Evolutionary conservation across 2,329 filamentous ascomycete genomes (phyloP), one percentile per base, ranked within the genome.

Genomic region (Periconia sp.): DNA sequence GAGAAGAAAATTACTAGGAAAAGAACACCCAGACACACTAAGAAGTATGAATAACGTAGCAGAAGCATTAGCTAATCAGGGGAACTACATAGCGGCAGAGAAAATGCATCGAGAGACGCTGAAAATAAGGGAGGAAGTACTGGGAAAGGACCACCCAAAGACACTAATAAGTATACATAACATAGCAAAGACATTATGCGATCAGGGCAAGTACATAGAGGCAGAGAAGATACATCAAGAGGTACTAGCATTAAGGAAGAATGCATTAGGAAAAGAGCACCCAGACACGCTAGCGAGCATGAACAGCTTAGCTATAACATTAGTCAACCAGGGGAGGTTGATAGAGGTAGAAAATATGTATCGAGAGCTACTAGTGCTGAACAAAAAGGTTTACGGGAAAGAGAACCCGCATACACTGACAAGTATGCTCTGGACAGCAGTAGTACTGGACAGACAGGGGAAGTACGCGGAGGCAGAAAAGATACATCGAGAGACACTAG

Each of bases 41-140:
- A 17, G 3, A 39, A 43, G 25, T 29, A 49, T 54, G 36, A 30
- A 23, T 29, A 50, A 35, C 24, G 13, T 52, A 10, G 23, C 21
- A 23, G 16, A 36, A 31, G 18, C 30, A 30, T 17, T 6, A n/a
- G 6, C 34, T 39, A 15, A n/a, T 6, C 26, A 31, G 26, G 28
- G 25, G 6, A 30, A 32, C 16, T 39, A 30, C 25, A 4, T 5
- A 31, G 36, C 19, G 25, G 25, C 36, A 32, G 36, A 39, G 15
- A 12, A 22, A 16, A 37, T 37, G 35, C 35, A 26, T 28, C 22
- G 23, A 28, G 22, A 17, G 16, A 17, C 21, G n/a, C 35, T 37
- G n/a, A 11, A 26, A 28, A 24, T 12, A 16, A n/a, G 6, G 6
- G 36, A 39, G 28, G 31, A 30, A 32, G 17, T 30, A 15, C 22